Conservation (phyloP, 2,329 filamentous ascomycete species). For the Alternaria triticimaculans region DNA sequence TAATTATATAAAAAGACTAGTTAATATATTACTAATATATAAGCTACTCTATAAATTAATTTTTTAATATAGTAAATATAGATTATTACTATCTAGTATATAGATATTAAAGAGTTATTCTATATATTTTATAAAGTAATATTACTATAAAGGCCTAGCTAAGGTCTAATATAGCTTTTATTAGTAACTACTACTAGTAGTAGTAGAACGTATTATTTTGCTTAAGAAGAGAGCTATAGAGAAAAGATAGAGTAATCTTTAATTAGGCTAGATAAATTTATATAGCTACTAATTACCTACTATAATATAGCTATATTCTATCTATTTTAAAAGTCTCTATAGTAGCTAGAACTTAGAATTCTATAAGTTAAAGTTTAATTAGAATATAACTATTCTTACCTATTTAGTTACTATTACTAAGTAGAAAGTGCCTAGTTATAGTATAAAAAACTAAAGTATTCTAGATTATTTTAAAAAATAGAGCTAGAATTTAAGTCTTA, state of each 20-base stretch:
- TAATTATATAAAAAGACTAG: neutral
- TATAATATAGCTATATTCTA: conserved; percentile 70
- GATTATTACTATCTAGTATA: neutral
- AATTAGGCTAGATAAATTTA: conserved; percentile 64
- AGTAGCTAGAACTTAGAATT: conserved; percentile 56
- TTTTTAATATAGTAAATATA: neutral
- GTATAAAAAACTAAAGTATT: conserved; percentile 70
- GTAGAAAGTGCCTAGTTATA: conserved; percentile 71
- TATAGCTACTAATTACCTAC: conserved; percentile 69
- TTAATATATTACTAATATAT: neutral
- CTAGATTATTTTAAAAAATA: conserved; percentile 90
- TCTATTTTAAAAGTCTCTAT: conserved; percentile 70
- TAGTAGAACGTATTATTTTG: neutral
- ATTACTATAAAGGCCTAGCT: conserved; percentile 4
- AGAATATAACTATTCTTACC: conserved; percentile 9
- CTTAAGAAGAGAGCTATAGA: conserved; percentile 10
- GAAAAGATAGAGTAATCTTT: conserved; percentile 59
- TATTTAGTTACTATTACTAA: conserved; percentile 77
- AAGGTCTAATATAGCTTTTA: conserved; percentile 7
- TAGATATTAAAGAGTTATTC: neutral
- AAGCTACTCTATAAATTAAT: neutral
- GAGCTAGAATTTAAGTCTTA: conserved; percentile 70
- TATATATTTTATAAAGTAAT: conserved; percentile 9
- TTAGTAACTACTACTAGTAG: conserved; percentile 1
- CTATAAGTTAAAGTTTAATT: conserved; percentile 8